These are phyloP conservation scores for Trichosporon faecale DNA, from an alignment of 1,284 basidiomycete genomes.

Conservation along the genomic window DNA sequence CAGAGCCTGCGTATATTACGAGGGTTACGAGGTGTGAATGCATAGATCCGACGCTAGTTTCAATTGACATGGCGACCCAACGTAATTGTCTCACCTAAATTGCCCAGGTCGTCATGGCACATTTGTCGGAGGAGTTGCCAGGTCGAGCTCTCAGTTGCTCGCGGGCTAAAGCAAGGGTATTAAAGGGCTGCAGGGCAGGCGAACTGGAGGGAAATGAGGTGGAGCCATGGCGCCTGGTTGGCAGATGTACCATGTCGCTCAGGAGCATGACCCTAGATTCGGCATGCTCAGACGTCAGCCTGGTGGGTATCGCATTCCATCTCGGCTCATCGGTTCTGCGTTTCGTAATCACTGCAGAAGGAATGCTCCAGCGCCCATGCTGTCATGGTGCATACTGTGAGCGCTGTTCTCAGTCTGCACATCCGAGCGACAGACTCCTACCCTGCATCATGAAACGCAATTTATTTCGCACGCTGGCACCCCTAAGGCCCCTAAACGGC, in stretches of 20 bases:
- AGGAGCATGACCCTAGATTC: not conserved
- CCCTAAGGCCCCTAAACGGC: not conserved
- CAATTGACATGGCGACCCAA: not conserved
- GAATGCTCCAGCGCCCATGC: not conserved
- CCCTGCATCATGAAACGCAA: slow-evolving; percentile 3
- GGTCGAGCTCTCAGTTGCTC: not conserved
- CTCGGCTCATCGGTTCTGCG: not conserved
- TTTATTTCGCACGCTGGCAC: not conserved
- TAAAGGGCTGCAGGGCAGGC: not conserved
- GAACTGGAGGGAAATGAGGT: not conserved
- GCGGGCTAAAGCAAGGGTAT: not conserved
- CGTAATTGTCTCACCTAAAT: slow-evolving; percentile 2
- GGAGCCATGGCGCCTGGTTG: not conserved
- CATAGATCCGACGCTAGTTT: not conserved
- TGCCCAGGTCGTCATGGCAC: not conserved
- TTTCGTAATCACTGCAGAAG: not conserved
- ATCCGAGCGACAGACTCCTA: not conserved
- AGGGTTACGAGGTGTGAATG: not conserved
- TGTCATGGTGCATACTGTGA: not conserved
- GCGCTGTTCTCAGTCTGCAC: not conserved
- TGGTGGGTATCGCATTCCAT: not conserved
- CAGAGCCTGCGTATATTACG: not conserved
- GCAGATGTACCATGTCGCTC: not conserved
- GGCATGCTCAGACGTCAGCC: not conserved
- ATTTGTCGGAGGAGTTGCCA: not conserved